Base-by-base conservation (phyloP, 345 rosid species). In the Citrus medica region DNA sequence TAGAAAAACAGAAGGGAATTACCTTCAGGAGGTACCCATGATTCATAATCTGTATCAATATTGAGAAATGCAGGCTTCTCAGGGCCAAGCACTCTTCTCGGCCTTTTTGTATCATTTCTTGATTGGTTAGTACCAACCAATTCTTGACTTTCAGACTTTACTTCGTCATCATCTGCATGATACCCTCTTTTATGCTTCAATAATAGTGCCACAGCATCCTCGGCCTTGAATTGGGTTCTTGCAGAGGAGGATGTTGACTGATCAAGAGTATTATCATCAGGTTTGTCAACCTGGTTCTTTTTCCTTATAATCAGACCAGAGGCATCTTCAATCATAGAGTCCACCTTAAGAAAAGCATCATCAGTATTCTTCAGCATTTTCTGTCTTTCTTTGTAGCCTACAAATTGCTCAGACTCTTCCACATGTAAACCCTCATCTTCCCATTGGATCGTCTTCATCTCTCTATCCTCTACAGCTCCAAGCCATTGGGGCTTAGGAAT, bases 21-120 rank as follows among this genome's bases (percentile, higher is more conserved):
- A 96, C 99, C 99, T 88, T 88, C 66, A 75, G 99, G 99, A 73
- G 99, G 99, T 59, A 96, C 90, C 99, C 99, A 96, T 46, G 93
- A 70, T 69, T 91, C 94, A 64, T 83, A 86, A 8, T 90, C 93
- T 14, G 93, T 74, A 74, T 60, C 76, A 58, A 76, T 79, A 51
- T 86, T 81, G 21, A 92, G 86, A 84, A 88, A 96, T 30, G 93
- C 80, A n/a, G 98, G 94, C 77, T 91, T 94, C 78, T 89, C 90
- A 0, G 98, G 93, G 33, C 95, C 97, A 75, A 89, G 76, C 14
- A 84, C 87, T 81, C 90, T 89, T 81, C 85, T 92, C 14, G 87
- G 82, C 79, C 79, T 94, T 79, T 87, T 89, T 42, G 78, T 85
- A 33, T 89, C 86, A 63, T 85, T 85, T 35, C 75, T 80, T 33